Conservation (phyloP, 805 yeast species). For the Teunomyces aglyptinius region DNA sequence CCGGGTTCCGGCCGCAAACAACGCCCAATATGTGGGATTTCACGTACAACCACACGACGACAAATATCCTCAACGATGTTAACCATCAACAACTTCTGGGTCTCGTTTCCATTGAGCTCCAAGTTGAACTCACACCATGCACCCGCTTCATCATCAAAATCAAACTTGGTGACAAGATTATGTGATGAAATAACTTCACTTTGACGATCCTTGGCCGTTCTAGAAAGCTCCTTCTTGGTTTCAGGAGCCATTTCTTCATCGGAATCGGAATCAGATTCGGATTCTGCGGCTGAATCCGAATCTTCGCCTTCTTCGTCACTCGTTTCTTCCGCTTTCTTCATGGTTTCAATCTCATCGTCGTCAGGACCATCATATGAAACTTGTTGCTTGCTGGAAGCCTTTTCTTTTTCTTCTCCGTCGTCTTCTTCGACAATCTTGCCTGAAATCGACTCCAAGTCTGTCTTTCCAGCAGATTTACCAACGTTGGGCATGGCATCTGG, state of each 20-base stretch:
- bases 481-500: constrained; percentile 57
- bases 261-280: constrained; percentile 28
- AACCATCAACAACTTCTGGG: constrained; percentile 94
- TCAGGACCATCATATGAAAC: constrained; percentile 94
- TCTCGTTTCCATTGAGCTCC: constrained; percentile 70
- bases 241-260: constrained; percentile 37
- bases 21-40: constrained; percentile 87
- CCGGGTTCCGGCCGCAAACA: constrained; percentile 76
- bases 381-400: constrained; percentile 70
- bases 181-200: constrained; percentile 73
- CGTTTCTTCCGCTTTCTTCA: constrained; percentile 78
- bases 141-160: constrained; percentile 86
- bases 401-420: constrained; percentile 63
- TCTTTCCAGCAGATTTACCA: constrained; percentile 68
- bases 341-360: constrained; percentile 89
- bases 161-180: constrained; percentile 70
- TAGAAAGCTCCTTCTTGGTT: constrained; percentile 14
- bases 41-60: constrained; percentile 86
- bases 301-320: constrained; percentile 59
- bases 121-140: constrained; percentile 91
- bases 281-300: constrained; percentile 31
- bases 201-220: constrained; percentile 80
- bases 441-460: constrained; percentile 43
- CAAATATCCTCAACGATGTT: constrained; percentile 92
- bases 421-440: constrained; percentile 29